Evolutionary conservation across 306 rosid genomes (phyloP).

Genomic region (Coriaria nepalensis): DNA sequence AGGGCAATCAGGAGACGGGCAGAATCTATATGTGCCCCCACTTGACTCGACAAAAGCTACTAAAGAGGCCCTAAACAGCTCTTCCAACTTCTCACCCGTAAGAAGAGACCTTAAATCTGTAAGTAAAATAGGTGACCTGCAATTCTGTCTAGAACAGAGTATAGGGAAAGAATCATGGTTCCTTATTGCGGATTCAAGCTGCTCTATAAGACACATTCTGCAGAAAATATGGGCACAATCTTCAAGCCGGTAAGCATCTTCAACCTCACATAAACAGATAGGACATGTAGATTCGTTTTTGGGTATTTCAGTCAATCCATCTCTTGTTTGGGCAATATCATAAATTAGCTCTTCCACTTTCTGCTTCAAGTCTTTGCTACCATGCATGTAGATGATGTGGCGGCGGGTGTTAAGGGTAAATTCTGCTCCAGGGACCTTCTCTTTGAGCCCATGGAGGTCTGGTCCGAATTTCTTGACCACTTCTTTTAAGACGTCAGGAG

Average conservation of each 20-base stretch:
- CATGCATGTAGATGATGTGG: constrained; percentile 41
- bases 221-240: constrained; percentile 66
- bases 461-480: constrained; percentile 71
- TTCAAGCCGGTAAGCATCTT: constrained; percentile 63
- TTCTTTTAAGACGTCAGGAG: constrained; percentile 74
- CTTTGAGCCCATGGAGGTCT: constrained; percentile 65
- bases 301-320: constrained; percentile 22
- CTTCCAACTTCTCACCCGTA: constrained; percentile 56
- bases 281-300: constrained; percentile 43
- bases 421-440: constrained; percentile 54
- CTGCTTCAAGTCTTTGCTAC: constrained; percentile 55
- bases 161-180: constrained; percentile 71
- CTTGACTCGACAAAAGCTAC: constrained; percentile 57
- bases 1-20: constrained; percentile 94
- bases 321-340: constrained; percentile 30
- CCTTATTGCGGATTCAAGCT: constrained; percentile 63
- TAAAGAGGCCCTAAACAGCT: constrained; percentile 76
- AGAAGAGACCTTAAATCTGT: constrained; percentile 47
- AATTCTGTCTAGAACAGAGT: constrained; percentile 40
- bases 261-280: constrained; percentile 83
- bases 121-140: constrained; percentile 41
- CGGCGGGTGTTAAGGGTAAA: constrained; percentile 39
- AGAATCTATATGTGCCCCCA: constrained; percentile 52
- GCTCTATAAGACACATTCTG: constrained; percentile 60
- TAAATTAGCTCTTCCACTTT: constrained; percentile 44